Conservation (phyloP, 2,329 filamentous ascomycete genomes). For the Raffaelea deltoideospora region DNA sequence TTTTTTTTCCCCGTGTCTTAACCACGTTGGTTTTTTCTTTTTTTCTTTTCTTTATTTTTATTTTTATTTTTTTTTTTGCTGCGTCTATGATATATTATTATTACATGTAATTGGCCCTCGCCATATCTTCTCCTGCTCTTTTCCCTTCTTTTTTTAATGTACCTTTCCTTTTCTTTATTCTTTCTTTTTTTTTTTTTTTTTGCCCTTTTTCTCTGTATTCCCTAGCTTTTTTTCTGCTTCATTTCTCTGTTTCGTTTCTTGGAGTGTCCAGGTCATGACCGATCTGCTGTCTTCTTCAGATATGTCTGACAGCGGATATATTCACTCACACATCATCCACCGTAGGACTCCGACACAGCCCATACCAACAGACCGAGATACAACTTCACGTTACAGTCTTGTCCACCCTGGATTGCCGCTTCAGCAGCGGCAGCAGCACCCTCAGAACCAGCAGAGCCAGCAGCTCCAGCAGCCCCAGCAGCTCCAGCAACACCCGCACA, state of each 20-base stretch:
- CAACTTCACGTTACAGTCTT: too few relatives aligned
- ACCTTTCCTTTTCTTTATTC: background rate
- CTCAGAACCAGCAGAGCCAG: background rate
- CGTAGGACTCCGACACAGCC: too few relatives aligned
- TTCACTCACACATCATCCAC: too few relatives aligned
- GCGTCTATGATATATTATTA: too few relatives aligned
- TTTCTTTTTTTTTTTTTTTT: constrained; percentile 1
- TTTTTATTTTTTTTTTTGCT: background rate
- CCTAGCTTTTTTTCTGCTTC: background rate
- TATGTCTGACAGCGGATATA: background rate
- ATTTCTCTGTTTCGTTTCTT: background rate
- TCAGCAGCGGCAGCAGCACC: background rate
- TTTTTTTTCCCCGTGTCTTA: background rate
- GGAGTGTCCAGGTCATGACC: background rate
- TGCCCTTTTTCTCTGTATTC: background rate
- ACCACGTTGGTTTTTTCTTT: background rate
- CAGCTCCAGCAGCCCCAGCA: background rate
- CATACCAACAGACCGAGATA: too few relatives aligned
- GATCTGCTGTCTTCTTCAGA: background rate
- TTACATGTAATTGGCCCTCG: too few relatives aligned
- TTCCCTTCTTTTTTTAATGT: background rate
- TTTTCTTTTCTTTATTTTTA: background rate
- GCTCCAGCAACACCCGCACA: too few relatives aligned
- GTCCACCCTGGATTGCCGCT: background rate
- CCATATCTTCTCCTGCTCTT: background rate